Base-by-base conservation (phyloP, 345 rosid species). In the Populus davidiana region DNA sequence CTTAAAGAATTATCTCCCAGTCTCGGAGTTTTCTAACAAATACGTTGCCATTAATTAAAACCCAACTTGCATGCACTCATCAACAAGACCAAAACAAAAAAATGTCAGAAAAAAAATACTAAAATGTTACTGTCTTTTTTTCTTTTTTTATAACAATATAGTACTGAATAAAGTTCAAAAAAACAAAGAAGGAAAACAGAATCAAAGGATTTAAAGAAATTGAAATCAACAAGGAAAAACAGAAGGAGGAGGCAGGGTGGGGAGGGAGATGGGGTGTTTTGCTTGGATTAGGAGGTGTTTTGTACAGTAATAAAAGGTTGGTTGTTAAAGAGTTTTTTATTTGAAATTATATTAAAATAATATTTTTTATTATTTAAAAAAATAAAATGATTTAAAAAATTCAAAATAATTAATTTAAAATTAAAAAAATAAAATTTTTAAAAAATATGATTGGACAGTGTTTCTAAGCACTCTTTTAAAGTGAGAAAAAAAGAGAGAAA, bases 21-120 rank as follows among this genome's bases (percentile, higher is more conserved):
- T 33, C 65, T 59, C 29, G 5, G 77, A 2, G 69, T 27, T 50
- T 35, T 35, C 27, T 41, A 31, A 70, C 47, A 73, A 59, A 63
- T 63, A 69, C 56, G 31, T 74, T 62, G 5, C 64, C 31, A 36
- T 10, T 20, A 61, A 75, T 65, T 39, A 71, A 76, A 73, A 78
- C 35, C 76, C 62, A 79, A 75, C 74, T 41, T 10, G 70, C 72
- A 27, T n/a, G 7, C 59, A 52, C 59, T 20, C 59, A 20, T 7
- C 59, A 50, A 6, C 8, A 18, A 50, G 12, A 41, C 50, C 16
- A 47, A 47, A 3, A 47, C 16, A 44, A 54, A 59, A 9, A 23
- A 23, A 33, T 33, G 36, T 33, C 0, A 9, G 5, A 20, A n/a
- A 52, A 21, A 59, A 23, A 25, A n/a, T 52, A 52, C 23, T 6